Conservation (phyloP, 2,329 filamentous ascomycete species). For the Clonostachys byssicola region DNA sequence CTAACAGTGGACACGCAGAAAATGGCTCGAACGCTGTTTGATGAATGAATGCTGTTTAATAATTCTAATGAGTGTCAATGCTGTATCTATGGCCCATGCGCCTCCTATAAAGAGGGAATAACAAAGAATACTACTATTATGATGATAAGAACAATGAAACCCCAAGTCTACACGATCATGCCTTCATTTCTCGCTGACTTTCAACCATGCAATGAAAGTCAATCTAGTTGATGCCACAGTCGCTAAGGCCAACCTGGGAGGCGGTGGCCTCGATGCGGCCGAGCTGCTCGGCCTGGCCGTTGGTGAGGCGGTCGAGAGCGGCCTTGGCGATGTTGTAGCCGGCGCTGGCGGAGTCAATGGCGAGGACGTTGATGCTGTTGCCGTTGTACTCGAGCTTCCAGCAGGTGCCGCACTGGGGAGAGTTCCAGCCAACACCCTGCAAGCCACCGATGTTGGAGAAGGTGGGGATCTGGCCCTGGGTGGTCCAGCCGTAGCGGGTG, state of each 20-base stretch:
- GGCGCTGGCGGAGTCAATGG: constrained; percentile 43
- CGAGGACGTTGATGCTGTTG: constrained; percentile 47
- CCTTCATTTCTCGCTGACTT: background rate
- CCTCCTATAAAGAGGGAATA: no score
- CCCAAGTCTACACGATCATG: background rate
- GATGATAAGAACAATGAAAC: background rate
- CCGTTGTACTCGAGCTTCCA: constrained; percentile 49
- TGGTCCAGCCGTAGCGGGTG: constrained; percentile 55
- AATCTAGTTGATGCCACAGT: constrained; percentile 33
- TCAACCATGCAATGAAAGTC: no score
- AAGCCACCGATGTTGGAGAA: constrained; percentile 55
- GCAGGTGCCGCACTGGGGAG: constrained; percentile 53
- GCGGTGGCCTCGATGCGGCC: constrained; percentile 48
- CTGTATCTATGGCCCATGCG: no score
- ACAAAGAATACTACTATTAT: background rate
- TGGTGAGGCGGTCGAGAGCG: constrained; percentile 53
- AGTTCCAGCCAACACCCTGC: constrained; percentile 53
- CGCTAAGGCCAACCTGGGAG: constrained; percentile 31
- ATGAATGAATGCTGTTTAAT: no score
- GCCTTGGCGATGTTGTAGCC: constrained; percentile 54
- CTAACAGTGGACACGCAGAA: no score
- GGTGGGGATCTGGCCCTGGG: constrained; percentile 41
- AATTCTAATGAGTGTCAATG: no score
- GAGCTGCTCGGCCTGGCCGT: constrained; percentile 39
- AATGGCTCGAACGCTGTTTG: no score